Evolutionary conservation across 306 rosid species (phyloP), one percentile per base, ranked within the genome.

Genomic region (Begonia peltatifolia): DNA sequence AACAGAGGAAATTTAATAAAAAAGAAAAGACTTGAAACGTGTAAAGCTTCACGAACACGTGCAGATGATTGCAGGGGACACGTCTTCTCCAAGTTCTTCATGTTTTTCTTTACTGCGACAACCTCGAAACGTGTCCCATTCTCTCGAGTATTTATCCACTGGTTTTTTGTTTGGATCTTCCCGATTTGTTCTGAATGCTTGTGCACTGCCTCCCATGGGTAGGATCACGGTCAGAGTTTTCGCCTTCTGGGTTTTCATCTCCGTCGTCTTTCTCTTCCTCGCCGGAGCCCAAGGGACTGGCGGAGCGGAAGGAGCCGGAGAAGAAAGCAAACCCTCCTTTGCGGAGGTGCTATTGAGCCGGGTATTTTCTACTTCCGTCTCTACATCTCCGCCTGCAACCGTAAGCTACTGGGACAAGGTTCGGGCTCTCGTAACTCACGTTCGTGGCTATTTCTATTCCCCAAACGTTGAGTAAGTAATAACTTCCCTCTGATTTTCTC

Each of bases 381-480:
- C 52, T 2, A 10, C 54, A n/a, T 15, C 54, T 23, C 47, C 67
- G 1, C 65, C 61, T n/a, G 6, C 13, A 12, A 10, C 43, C 49
- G 6, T 17, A 6, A 36, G 57, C 36, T 41, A 59, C 14, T 56
- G 58, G 67, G 73, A 52, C 9, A 59, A 63, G 55, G 4, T 61
- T 42, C 54, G 43, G 54, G 18, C 56, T 6, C 10, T 67, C 9
- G 6, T 60, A 2, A 14, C 48, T 6, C 57, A 46, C 47, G 46
- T 17, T 6, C 54, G 9, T 7, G 50, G 74, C 22, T 46, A 53
- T 51, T 55, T 67, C 38, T 50, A 46, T 22, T 68, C 67, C 51
- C 77, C 81, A 3, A 67, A 64, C 61, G 15, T 71, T 9, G 72
- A 76, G 77, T 71, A 64, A 47, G 64, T 61, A 30, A 30, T 61